Percentiles rank a stretch among this genome's conserved stretches.
Conservation (phyloP, 192 early-diverging fungal species). For the Entophlyctis luteolus region DNA sequence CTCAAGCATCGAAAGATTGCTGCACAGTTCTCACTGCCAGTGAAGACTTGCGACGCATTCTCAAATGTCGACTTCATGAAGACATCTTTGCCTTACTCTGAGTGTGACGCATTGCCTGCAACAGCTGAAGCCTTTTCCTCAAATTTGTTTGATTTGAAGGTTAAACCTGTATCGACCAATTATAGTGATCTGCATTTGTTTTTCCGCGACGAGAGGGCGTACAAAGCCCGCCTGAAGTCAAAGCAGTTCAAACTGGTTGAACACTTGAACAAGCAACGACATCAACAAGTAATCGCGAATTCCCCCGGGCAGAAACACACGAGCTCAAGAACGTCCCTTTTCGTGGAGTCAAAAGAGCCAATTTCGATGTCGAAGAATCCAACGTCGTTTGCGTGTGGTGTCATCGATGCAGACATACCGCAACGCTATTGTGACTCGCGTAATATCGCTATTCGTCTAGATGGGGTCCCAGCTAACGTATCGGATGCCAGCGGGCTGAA, state of each 20-base stretch:
- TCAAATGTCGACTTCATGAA: too few species aligned
- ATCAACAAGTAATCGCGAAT: too few species aligned
- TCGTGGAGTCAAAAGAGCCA: not conserved
- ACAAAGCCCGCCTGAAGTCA: not conserved
- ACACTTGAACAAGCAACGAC: too few species aligned
- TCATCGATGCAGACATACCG: not conserved
- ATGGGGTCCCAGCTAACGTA: not conserved
- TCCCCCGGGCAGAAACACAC: not conserved
- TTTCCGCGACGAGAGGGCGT: not conserved
- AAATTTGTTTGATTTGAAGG: too few species aligned
- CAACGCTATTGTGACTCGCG: slow-evolving; percentile 6
- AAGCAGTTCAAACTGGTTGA: too few species aligned
- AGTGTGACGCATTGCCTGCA: too few species aligned
- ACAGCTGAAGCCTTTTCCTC: too few species aligned
- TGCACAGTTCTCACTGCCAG: too few species aligned
- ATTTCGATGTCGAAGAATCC: not conserved
- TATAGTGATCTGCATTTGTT: not conserved
- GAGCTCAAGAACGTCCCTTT: not conserved
- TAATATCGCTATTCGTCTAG: not conserved
- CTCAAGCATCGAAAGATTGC: too few species aligned
- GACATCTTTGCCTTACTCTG: too few species aligned
- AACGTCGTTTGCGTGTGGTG: not conserved
- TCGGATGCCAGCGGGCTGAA: not conserved
- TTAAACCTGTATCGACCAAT: not conserved
- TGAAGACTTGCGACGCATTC: too few species aligned